Evolutionary conservation across 345 rosid species (phyloP), one percentile per base, ranked within the genome.

Genomic region (Ceriops tagal): DNA sequence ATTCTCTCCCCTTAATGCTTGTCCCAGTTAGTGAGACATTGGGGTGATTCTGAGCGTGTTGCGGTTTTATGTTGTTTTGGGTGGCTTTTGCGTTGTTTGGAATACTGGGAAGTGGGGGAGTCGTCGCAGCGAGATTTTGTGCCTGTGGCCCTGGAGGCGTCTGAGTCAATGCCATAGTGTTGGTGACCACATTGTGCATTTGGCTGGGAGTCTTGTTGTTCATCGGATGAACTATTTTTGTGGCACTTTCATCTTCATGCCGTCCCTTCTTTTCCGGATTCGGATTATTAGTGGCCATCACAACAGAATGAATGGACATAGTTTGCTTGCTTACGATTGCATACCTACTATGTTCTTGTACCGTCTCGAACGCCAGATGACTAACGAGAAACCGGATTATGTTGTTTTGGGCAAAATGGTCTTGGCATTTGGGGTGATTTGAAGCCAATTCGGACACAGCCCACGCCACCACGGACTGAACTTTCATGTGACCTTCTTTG

Each of bases 281-380:
- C 10, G 64, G 24, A 26, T 35, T n/a, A 39, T 62, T 76, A 35
- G 66, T 71, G 8, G 75, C 79, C 65, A 76, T 71, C 20, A 71
- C 28, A 34, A 71, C 68, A 1, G 75, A 76, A 67, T 76, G 75
- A 71, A 76, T 71, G 6, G 79, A 75, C 71, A 73, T 46, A 0
- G n/a, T 46, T 43, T 76, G 72, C 56, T 76, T 76, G 53, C 68
- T 66, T 27, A 65, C 79, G 47, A 76, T 76, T 46, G 72, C 53
- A 35, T 76, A 76, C 65, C 71, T 76, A 4, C 75, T 76, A 31
- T 76, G 97, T 51, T 93, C 97, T 68, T 87, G 88, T 56, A 91
- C 85, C 18, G 96, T 93, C 75, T 93, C 96, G 18, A 93, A 91
- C 22, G 96, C 97, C 3, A 93, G 80, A 75, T 90, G 98, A 51